Percentiles rank a stretch among this genome's conserved stretches.
phyloP scores from a whole-genome alignment of 148 eudicot species.

The Fagopyrum esculentum region DNA sequence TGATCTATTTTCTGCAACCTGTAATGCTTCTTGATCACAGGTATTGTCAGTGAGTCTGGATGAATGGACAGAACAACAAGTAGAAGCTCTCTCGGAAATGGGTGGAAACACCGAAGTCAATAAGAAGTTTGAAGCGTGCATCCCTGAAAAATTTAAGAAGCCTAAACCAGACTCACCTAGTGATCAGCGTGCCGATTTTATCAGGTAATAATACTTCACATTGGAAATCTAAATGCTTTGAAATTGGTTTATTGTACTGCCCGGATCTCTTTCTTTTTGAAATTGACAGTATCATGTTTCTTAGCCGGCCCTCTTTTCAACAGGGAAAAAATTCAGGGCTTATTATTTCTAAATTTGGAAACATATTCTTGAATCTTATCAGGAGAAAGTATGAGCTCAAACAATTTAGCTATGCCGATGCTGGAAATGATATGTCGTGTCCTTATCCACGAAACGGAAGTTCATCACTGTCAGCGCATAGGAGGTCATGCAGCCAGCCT shows the following conservation, averaged over 20 bases:
- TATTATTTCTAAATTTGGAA: no score
- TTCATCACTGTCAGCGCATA: conserved; percentile 20
- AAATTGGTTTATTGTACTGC: no score
- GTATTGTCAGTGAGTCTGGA: conserved; percentile 80
- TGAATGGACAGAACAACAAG: conserved; percentile 92
- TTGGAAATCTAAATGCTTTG: no score
- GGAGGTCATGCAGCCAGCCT: background rate
- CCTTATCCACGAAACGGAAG: conserved; percentile 39
- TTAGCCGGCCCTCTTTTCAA: background rate
- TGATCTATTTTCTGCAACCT: background rate
- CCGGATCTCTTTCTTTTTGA: no score
- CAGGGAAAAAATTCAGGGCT: background rate
- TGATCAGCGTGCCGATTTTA: conserved; percentile 81
- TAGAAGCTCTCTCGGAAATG: conserved; percentile 46
- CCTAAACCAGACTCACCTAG: conserved; percentile 68
- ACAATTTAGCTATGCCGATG: conserved; percentile 48
- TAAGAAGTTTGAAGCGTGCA: conserved; percentile 63
- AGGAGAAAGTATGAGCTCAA: conserved; percentile 92
- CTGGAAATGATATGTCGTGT: conserved; percentile 23
- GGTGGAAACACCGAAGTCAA: conserved; percentile 81
- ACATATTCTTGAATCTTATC: conserved; percentile 14
- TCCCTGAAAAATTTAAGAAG: conserved; percentile 52
- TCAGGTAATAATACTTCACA: conserved; percentile 39
- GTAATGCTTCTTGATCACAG: conserved; percentile 23
- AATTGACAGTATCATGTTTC: no score